Conservation (phyloP, 495 filamentous ascomycete species). For the Corynascus novoguineensis region DNA sequence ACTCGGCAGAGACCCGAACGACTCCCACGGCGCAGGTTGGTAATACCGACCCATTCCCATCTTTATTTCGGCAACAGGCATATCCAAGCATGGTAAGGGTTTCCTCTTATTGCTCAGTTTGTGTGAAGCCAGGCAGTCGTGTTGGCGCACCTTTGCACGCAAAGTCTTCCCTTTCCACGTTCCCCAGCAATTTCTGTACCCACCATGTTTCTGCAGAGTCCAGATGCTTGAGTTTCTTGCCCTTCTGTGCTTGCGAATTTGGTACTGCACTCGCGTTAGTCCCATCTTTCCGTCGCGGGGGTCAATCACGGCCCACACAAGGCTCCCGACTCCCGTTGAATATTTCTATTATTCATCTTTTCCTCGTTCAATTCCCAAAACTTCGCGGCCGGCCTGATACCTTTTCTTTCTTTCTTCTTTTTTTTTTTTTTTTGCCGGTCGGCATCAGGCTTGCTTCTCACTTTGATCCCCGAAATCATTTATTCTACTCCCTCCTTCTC, state of each 20-base stretch:
- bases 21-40: constrained; percentile 44
- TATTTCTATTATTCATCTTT: background rate
- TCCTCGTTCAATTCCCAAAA: background rate
- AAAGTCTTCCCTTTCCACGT: background rate
- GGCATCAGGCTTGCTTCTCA: constrained; percentile 7
- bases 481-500: background rate
- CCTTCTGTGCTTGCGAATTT: background rate
- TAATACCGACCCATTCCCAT: constrained; percentile 76
- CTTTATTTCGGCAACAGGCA: constrained; percentile 65
- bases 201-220: background rate
- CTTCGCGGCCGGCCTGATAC: background rate
- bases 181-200: background rate
- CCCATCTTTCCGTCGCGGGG: background rate
- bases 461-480: constrained; percentile 8
- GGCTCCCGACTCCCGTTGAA: background rate
- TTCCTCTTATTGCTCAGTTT: constrained; percentile 16
- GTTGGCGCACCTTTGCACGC: background rate
- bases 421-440: background rate
- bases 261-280: background rate
- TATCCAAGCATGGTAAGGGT: constrained; percentile 66
- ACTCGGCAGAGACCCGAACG: constrained; percentile 55
- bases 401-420: too few species aligned
- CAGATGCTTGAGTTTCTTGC: background rate
- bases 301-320: background rate
- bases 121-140: background rate